phyloP scores from a whole-genome alignment of 2,329 filamentous ascomycete species.

The Arthrobotrys pseudoclavata region DNA sequence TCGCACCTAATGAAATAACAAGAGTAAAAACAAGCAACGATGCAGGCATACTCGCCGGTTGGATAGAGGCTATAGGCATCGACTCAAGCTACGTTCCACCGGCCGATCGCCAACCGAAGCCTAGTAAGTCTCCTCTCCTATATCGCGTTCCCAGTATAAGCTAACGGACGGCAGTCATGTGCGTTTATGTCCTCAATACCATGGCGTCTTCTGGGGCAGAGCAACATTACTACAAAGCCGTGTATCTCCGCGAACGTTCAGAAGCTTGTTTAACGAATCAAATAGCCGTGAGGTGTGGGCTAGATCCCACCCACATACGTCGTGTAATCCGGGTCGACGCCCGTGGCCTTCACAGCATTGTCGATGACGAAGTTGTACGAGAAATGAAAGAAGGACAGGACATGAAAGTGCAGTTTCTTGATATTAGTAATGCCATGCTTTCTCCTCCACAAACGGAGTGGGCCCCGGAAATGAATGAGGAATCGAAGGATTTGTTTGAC shows the following conservation, averaged over 20 bases:
- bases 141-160: background rate
- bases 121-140: slow-evolving; percentile 68
- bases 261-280: slow-evolving; percentile 79
- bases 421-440: slow-evolving; percentile 70
- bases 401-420: slow-evolving; percentile 79
- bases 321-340: slow-evolving; percentile 80
- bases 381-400: slow-evolving; percentile 91
- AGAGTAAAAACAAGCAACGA: slow-evolving; percentile 72
- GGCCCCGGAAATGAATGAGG: slow-evolving; percentile 65
- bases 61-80: slow-evolving; percentile 93
- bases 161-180: slow-evolving; percentile 74
- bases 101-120: slow-evolving; percentile 77
- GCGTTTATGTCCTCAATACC: slow-evolving; percentile 79
- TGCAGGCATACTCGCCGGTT: slow-evolving; percentile 78
- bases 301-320: slow-evolving; percentile 79
- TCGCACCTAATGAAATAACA: slow-evolving; percentile 68
- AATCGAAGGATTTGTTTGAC: slow-evolving; percentile 50
- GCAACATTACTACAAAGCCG: slow-evolving; percentile 77
- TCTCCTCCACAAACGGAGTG: slow-evolving; percentile 70
- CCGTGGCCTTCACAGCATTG: slow-evolving; percentile 82
- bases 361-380: slow-evolving; percentile 89
- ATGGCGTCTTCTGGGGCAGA: slow-evolving; percentile 46
- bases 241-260: slow-evolving; percentile 85
- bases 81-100: slow-evolving; percentile 87
- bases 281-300: slow-evolving; percentile 82